Percentiles rank a stretch among this genome's conserved stretches.
Conservation (phyloP, 306 rosid species). For the Acacia acuminata region DNA sequence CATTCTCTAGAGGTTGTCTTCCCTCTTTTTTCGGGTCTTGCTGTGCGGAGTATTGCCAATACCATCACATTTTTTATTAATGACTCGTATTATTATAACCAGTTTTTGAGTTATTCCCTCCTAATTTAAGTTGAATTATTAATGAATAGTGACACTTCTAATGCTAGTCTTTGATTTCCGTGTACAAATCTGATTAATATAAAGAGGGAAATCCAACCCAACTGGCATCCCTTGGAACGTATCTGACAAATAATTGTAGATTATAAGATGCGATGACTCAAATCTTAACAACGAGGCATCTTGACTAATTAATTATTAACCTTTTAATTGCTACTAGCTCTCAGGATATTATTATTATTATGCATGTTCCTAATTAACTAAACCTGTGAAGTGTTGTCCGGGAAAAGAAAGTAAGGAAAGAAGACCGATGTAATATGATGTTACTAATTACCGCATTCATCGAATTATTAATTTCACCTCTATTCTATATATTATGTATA, state of each 20-base stretch:
- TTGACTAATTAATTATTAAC: constrained; percentile 29
- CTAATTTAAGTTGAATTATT: not conserved
- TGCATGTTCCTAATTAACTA: constrained; percentile 3
- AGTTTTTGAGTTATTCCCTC: constrained; percentile 31
- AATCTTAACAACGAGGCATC: constrained; percentile 37
- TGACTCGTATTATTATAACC: not conserved
- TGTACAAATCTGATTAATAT: constrained; percentile 26
- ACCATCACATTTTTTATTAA: constrained; percentile 30
- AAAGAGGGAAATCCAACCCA: constrained; percentile 45
- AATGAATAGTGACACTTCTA: not conserved
- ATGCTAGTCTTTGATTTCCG: constrained; percentile 33
- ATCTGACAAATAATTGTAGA: constrained; percentile 45
- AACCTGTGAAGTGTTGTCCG: not conserved
- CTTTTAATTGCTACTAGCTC: constrained; percentile 12
- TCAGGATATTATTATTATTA: not conserved
- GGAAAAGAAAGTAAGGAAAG: not conserved
- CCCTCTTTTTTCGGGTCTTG: constrained; percentile 39
- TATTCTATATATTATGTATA: not conserved
- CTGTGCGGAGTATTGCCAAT: constrained; percentile 45
- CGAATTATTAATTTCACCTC: not conserved
- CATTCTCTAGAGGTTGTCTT: constrained; percentile 52
- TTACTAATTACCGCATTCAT: constrained; percentile 6
- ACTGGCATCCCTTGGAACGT: constrained; percentile 64
- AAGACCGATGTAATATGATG: not conserved
- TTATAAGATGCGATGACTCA: constrained; percentile 47